Conservation (phyloP, 768 basidiomycete genomes). For the Sarcomyxa edulis region DNA sequence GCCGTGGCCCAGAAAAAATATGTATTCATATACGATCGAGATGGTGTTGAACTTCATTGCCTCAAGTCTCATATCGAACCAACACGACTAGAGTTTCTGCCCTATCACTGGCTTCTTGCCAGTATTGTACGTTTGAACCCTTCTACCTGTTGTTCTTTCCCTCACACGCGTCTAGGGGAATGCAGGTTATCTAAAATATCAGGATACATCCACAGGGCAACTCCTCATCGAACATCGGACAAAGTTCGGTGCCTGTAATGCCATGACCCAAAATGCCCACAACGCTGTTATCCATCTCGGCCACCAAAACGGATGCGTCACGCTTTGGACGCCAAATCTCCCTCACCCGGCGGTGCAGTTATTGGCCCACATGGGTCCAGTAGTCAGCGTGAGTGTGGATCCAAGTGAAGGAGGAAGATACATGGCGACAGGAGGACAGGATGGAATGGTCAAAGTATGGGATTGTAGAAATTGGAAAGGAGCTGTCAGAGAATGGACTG, state of each 20-base stretch:
- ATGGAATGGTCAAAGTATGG: constrained; percentile 92
- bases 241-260: constrained; percentile 76
- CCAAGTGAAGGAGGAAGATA: constrained; percentile 82
- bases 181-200: constrained; percentile 90
- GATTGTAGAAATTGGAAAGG: constrained; percentile 96
- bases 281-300: constrained; percentile 94
- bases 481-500: constrained; percentile 69
- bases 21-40: constrained; percentile 91
- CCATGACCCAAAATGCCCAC: constrained; percentile 89
- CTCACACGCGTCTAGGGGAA: constrained; percentile 51
- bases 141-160: constrained; percentile 2
- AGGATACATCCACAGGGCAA: constrained; percentile 92
- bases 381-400: constrained; percentile 77
- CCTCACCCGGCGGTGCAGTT: constrained; percentile 89
- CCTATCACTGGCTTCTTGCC: constrained; percentile 92
- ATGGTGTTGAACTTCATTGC: constrained; percentile 89
- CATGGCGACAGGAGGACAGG: constrained; percentile 85
- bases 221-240: constrained; percentile 86
- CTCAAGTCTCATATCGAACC: constrained; percentile 85
- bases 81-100: constrained; percentile 85
- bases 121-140: constrained; percentile 69
- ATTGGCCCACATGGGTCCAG: constrained; percentile 86
- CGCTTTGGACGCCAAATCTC: constrained; percentile 94
- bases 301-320: constrained; percentile 93
- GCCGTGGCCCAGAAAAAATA: constrained; percentile 97